phyloP scores from a whole-genome alignment of 1,284 basidiomycete genomes.

The Lentinus polychrous region DNA sequence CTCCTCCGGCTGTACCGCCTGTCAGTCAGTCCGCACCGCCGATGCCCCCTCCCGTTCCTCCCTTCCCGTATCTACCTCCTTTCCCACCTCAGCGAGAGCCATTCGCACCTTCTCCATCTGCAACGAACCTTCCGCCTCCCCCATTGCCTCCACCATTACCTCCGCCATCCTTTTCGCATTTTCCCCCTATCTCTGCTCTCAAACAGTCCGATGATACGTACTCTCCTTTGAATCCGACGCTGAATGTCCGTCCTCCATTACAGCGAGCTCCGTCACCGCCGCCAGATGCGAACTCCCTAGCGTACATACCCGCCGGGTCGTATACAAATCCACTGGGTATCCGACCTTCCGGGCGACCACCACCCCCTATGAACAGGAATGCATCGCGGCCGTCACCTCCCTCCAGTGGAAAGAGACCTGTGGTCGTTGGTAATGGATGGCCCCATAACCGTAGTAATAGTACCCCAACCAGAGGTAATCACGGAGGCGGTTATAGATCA shows the following conservation, averaged over 20 bases:
- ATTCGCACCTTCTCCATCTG: neutral
- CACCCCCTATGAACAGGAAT: neutral
- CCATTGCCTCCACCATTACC: neutral
- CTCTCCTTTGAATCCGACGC: neutral
- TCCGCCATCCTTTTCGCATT: neutral
- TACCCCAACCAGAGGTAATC: too few relatives aligned
- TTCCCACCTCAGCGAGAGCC: neutral
- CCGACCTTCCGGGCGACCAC: constrained; percentile 24
- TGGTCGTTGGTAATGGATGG: constrained; percentile 8
- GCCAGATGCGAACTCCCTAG: constrained; percentile 30
- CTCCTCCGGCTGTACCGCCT: too few relatives aligned
- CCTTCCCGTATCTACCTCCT: neutral
- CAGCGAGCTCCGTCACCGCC: constrained; percentile 13
- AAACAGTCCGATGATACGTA: neutral
- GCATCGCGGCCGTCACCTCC: neutral
- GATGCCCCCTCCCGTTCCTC: neutral
- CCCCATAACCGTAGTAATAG: neutral
- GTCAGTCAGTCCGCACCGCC: neutral
- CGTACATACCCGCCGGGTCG: constrained; percentile 32
- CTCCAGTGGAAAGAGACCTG: constrained; percentile 1
- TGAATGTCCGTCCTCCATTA: neutral
- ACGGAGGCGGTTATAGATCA: too few relatives aligned
- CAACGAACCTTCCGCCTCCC: neutral
- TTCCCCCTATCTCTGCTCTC: neutral
- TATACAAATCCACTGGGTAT: constrained; percentile 45